Conservation (phyloP, 106 monocot genomes). For the Alisma plantagoaquatica region DNA sequence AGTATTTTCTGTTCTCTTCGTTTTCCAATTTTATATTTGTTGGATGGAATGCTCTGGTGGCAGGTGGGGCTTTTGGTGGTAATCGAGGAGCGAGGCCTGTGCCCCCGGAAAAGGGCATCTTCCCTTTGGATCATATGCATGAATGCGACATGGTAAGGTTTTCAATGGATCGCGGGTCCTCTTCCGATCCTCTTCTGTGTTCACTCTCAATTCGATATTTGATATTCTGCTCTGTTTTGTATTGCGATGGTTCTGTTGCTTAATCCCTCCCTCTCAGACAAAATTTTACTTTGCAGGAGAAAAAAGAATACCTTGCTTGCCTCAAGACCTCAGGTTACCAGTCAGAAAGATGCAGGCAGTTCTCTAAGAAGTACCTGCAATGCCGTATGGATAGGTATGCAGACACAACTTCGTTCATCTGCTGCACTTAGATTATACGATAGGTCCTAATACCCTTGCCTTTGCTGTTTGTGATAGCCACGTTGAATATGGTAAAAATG, state of each 20-base stretch:
- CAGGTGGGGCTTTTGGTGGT: constrained; percentile 96
- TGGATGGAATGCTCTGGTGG: no score
- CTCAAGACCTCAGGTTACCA: constrained; percentile 21
- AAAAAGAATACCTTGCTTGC: constrained; percentile 28
- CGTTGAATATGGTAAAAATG: no score
- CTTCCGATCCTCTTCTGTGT: no score
- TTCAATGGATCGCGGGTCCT: neutral
- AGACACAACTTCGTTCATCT: neutral
- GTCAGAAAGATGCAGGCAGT: constrained; percentile 19
- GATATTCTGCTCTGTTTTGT: neutral
- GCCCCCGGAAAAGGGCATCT: constrained; percentile 91
- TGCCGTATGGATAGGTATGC: constrained; percentile 26
- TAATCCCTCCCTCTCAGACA: no score
- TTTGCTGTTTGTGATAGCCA: no score
- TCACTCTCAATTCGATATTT: no score
- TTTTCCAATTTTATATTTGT: no score
- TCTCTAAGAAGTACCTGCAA: constrained; percentile 25
- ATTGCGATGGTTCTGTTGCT: neutral
- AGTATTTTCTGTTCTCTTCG: no score
- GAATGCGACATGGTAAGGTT: constrained; percentile 68
- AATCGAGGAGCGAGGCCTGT: constrained; percentile 77
- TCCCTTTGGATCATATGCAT: constrained; percentile 93
- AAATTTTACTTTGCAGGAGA: constrained; percentile 13
- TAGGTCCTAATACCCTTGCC: no score
- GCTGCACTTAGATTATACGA: no score